Conservation (phyloP, 495 filamentous ascomycete species). For the Penicillium parvum region DNA sequence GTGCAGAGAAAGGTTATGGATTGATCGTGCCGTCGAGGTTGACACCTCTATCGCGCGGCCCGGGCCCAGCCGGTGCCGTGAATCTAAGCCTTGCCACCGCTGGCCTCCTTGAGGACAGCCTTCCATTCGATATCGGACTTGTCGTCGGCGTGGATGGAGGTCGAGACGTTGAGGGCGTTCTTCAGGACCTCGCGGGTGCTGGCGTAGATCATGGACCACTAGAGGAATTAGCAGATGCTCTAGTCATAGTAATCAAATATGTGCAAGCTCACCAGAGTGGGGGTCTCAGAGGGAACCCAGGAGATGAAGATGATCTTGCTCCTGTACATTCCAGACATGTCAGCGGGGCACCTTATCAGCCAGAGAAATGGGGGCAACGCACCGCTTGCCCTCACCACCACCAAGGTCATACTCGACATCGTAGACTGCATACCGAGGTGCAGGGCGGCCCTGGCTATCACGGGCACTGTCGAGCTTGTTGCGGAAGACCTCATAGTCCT, state of each 20-base stretch:
- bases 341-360: conserved; percentile 1
- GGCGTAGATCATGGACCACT: conserved; percentile 87
- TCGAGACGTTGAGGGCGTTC: conserved; percentile 71
- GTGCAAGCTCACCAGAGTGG: conserved; percentile 64
- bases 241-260: not conserved
- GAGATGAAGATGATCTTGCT: conserved; percentile 95
- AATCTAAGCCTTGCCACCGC: conserved; percentile 62
- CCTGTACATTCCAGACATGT: conserved; percentile 41
- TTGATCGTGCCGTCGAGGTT: conserved; percentile 26
- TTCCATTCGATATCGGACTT: conserved; percentile 83
- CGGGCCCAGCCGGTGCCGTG: conserved; percentile 37
- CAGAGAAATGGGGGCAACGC: conserved; percentile 16
- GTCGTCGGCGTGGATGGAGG: conserved; percentile 92
- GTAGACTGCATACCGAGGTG: conserved; percentile 87
- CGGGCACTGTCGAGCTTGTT: conserved; percentile 68
- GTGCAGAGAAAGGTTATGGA: conserved; percentile 25
- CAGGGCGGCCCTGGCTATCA: conserved; percentile 58
- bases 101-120: conserved; percentile 69
- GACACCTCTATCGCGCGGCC: conserved; percentile 26
- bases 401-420: conserved; percentile 82
- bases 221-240: conserved; percentile 20
- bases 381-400: conserved; percentile 79
- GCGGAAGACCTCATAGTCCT: conserved; percentile 74
- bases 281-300: conserved; percentile 84
- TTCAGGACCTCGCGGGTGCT: conserved; percentile 91